Evolutionary conservation across 148 eudicot genomes (phyloP).

Genomic region (Limonium bicolor): DNA sequence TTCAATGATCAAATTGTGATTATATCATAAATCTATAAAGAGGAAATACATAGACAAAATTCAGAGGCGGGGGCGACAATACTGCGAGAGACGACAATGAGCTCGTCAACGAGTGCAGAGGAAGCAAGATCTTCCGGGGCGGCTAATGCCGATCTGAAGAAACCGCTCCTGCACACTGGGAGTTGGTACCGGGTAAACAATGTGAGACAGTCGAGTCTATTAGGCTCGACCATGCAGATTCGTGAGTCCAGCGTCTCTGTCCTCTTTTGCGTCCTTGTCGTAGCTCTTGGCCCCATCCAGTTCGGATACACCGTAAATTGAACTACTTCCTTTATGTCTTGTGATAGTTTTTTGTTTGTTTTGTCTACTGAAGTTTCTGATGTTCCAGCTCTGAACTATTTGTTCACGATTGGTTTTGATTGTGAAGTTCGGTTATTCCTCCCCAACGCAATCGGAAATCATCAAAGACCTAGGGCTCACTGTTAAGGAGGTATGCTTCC

Average conservation of each 20-base stretch:
- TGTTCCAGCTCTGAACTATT: constrained; percentile 1
- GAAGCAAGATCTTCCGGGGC: neutral
- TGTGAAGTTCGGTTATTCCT: constrained; percentile 70
- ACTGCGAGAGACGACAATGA: neutral
- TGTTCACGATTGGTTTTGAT: constrained; percentile 1
- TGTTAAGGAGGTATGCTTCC: constrained; percentile 39
- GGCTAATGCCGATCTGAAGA: constrained; percentile 34
- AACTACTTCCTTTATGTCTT: neutral
- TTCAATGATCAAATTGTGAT: too few species aligned
- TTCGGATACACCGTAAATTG: constrained; percentile 60
- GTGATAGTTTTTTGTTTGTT: neutral
- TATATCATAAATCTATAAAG: too few species aligned
- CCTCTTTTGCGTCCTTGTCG: constrained; percentile 50
- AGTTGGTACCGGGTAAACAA: constrained; percentile 69
- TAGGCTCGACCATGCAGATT: constrained; percentile 39
- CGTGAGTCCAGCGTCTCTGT: constrained; percentile 53
- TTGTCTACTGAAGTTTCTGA: neutral
- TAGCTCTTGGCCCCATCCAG: constrained; percentile 83
- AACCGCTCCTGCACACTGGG: constrained; percentile 73
- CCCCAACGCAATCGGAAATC: constrained; percentile 66
- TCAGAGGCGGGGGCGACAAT: too few species aligned
- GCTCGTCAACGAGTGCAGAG: neutral
- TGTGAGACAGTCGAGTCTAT: constrained; percentile 45
- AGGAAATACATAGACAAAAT: too few species aligned
- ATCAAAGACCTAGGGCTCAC: constrained; percentile 55